These are phyloP conservation scores for Syncephalastrum racemosum DNA, from an alignment of 371 early-diverging fungal genomes.

Conservation along the genomic window DNA sequence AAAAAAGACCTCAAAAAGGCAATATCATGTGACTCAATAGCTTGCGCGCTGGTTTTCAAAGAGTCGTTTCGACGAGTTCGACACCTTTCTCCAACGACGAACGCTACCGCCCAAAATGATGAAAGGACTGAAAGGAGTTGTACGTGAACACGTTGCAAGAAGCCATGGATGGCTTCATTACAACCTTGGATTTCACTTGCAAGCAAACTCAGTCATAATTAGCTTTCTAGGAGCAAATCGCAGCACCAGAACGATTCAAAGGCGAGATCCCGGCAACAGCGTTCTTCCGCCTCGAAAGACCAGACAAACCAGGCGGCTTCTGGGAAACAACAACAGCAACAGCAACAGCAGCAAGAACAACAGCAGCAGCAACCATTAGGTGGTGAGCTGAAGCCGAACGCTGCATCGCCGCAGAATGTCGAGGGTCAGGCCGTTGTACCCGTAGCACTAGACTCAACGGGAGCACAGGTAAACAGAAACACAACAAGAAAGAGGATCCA, in stretches of 20 bases:
- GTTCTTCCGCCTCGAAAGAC: constrained; percentile 1
- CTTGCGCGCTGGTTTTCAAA: too few relatives aligned
- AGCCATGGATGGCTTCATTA: background rate
- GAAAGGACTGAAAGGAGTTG: constrained; percentile 48
- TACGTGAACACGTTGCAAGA: constrained; percentile 16
- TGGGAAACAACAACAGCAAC: constrained; percentile 8
- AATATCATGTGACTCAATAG: too few relatives aligned
- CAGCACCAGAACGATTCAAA: constrained; percentile 22
- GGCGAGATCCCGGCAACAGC: constrained; percentile 17
- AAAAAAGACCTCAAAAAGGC: too few relatives aligned
- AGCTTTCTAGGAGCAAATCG: constrained; percentile 44
- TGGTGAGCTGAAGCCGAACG: too few relatives aligned
- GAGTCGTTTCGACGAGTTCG: too few relatives aligned
- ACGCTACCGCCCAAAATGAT: constrained; percentile 27
- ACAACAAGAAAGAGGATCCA: constrained; percentile 1
- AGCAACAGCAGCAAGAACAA: constrained; percentile 7
- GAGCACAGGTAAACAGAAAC: background rate
- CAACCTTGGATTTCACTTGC: background rate
- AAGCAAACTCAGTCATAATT: background rate
- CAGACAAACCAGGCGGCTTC: background rate
- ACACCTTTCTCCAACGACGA: too few relatives aligned
- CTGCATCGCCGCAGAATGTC: too few relatives aligned
- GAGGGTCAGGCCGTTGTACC: too few relatives aligned
- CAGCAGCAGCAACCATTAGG: constrained; percentile 10
- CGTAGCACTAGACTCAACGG: constrained; percentile 1